Evolutionary conservation across 768 basidiomycete genomes (phyloP).

Genomic region (Leccinum variicolor): DNA sequence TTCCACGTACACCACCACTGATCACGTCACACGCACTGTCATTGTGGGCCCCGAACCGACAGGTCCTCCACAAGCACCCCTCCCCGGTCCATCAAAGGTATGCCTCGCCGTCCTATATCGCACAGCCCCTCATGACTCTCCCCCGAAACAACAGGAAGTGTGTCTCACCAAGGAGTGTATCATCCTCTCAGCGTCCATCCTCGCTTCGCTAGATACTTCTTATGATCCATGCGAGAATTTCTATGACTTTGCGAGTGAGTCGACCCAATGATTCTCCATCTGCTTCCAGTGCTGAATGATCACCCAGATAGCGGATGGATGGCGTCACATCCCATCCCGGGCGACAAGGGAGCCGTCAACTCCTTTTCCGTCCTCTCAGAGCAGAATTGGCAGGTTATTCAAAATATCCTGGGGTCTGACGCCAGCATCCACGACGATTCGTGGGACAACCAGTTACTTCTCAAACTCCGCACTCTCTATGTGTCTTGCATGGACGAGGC

Average conservation of each 20-base stretch:
- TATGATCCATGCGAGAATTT: slow-evolving; percentile 96
- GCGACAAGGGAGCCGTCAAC: slow-evolving; percentile 73
- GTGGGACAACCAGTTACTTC: slow-evolving; percentile 54
- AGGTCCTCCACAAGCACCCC: slow-evolving; percentile 49
- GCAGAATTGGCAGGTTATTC: slow-evolving; percentile 76
- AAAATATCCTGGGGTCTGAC: slow-evolving; percentile 59
- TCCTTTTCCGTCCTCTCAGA: slow-evolving; percentile 69
- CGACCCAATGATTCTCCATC: not conserved
- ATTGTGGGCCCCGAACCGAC: slow-evolving; percentile 39
- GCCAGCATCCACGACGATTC: slow-evolving; percentile 35
- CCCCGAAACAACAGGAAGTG: slow-evolving; percentile 40
- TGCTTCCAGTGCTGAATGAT: slow-evolving; percentile 4
- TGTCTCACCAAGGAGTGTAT: slow-evolving; percentile 84
- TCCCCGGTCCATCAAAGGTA: slow-evolving; percentile 57
- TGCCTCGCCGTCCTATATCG: not conserved
- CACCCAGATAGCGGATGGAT: slow-evolving; percentile 84
- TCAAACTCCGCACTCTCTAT: slow-evolving; percentile 72
- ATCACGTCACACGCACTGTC: slow-evolving; percentile 37
- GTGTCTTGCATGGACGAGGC: slow-evolving; percentile 79
- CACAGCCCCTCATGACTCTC: not conserved
- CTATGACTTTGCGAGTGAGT: slow-evolving; percentile 88
- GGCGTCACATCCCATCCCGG: slow-evolving; percentile 76
- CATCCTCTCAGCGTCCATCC: slow-evolving; percentile 73
- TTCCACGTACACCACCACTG: slow-evolving; percentile 38
- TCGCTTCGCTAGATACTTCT: slow-evolving; percentile 73